Conservation (phyloP, 2,329 filamentous ascomycete species). For the Stachybotrys chlorohalonatus region DNA sequence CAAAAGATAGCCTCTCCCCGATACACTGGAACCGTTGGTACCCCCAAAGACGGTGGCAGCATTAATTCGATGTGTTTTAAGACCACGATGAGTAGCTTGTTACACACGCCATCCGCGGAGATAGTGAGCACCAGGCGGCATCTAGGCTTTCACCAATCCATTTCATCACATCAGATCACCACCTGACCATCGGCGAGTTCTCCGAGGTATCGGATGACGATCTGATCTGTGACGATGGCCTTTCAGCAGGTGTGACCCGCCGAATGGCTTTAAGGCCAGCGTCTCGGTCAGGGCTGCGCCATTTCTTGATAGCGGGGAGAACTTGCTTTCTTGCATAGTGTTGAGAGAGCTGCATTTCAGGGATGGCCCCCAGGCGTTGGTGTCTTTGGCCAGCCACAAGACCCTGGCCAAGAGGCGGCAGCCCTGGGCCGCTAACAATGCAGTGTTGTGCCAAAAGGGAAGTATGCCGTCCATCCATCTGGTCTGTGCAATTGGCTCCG, state of each 20-base stretch:
- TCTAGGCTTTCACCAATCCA: too few relatives aligned
- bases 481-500: neutral
- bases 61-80: too few relatives aligned
- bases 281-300: neutral
- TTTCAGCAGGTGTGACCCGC: neutral
- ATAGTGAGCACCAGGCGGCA: too few relatives aligned
- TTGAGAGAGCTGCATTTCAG: neutral
- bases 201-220: neutral
- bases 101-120: too few relatives aligned
- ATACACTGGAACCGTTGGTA: too few relatives aligned
- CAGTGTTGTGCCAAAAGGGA: neutral
- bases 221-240: neutral
- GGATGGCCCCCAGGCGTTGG: neutral
- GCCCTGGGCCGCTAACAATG: neutral
- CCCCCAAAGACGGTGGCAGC: too few relatives aligned
- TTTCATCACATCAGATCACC: neutral
- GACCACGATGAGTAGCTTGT: too few relatives aligned
- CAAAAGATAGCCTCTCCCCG: too few relatives aligned
- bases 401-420: neutral
- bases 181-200: neutral
- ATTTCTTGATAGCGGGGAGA: neutral
- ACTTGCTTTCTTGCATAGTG: neutral
- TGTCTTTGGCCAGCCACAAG: neutral
- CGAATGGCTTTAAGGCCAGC: neutral
- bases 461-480: neutral